Conservation (phyloP, 805 yeast species). For the Wickerhamiella dianesei region DNA sequence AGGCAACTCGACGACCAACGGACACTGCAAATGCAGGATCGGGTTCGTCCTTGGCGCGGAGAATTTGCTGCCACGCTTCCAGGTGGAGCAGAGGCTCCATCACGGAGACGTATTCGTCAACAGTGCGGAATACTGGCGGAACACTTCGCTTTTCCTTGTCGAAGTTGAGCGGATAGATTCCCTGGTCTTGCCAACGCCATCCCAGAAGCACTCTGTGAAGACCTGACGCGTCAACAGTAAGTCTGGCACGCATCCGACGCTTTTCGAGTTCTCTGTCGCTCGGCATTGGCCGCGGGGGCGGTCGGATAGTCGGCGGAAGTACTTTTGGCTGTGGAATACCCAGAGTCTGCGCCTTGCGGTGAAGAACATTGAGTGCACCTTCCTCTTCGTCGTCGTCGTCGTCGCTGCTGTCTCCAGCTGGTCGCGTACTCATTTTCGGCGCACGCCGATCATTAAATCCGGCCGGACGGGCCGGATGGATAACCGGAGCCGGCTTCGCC, state of each 20-base stretch:
- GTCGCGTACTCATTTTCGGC: constrained; percentile 25
- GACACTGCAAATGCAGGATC: constrained; percentile 46
- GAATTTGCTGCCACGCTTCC: constrained; percentile 90
- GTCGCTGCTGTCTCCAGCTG: constrained; percentile 29
- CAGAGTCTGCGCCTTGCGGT: constrained; percentile 3
- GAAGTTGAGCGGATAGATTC: constrained; percentile 38
- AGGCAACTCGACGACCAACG: constrained; percentile 68
- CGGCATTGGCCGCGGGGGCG: constrained; percentile 20
- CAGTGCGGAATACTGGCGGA: constrained; percentile 40
- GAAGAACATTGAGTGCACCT: constrained; percentile 16
- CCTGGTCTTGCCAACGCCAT: constrained; percentile 57
- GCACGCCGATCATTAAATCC: constrained; percentile 32
- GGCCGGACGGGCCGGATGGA: constrained; percentile 37
- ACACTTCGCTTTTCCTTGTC: constrained; percentile 33
- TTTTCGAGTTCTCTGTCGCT: constrained; percentile 44
- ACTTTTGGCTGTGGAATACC: constrained; percentile 1
- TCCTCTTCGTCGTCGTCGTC: constrained; percentile 31
- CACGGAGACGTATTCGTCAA: constrained; percentile 50
- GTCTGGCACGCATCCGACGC: constrained; percentile 62
- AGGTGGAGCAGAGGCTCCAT: constrained; percentile 72
- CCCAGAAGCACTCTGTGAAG: constrained; percentile 52
- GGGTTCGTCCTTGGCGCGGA: constrained; percentile 48
- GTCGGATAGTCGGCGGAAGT: constrained; percentile 1
- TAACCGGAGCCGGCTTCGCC: constrained; percentile 7
- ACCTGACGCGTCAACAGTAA: constrained; percentile 66